Percentiles rank a stretch among this genome's conserved stretches.
phyloP scores from a whole-genome alignment of 108 stramenopile species.

The Fragilariopsis cylindrus region DNA sequence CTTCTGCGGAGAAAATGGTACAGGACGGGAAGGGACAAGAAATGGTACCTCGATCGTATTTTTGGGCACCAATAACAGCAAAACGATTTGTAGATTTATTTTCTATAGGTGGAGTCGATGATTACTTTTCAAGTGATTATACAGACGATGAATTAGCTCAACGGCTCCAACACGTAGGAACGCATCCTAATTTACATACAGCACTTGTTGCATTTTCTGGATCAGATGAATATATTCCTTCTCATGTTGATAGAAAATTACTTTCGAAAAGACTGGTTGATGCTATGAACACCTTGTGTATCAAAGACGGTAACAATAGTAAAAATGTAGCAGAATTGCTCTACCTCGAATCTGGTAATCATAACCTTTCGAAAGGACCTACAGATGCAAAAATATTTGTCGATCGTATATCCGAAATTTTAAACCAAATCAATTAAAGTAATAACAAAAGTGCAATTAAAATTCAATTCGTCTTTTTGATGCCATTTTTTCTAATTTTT shows the following conservation, averaged over 20 bases:
- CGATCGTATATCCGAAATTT: constrained; percentile 45
- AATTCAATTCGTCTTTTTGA: too few species aligned
- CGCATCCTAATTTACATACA: constrained; percentile 32
- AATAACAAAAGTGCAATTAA: too few species aligned
- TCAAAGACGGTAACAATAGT: neutral
- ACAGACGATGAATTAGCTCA: constrained; percentile 70
- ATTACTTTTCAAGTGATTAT: constrained; percentile 92
- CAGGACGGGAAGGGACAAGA: constrained; percentile 57
- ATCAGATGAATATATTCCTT: constrained; percentile 87
- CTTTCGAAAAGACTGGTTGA: constrained; percentile 66
- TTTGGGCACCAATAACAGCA: constrained; percentile 95
- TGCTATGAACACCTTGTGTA: constrained; percentile 65
- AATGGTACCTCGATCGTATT: constrained; percentile 88
- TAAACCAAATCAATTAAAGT: neutral
- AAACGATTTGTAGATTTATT: constrained; percentile 80
- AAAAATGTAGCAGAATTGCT: constrained; percentile 43
- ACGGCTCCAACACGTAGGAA: constrained; percentile 67
- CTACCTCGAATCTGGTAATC: constrained; percentile 64
- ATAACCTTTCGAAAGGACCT: constrained; percentile 67
- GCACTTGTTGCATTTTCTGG: constrained; percentile 82
- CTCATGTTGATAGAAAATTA: constrained; percentile 45
- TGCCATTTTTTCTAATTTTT: too few species aligned
- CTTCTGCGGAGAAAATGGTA: constrained; percentile 48
- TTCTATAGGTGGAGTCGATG: constrained; percentile 80
- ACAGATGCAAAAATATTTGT: constrained; percentile 63